Conservation (phyloP, 148 eudicot species). For the Rhododendron vialii region DNA sequence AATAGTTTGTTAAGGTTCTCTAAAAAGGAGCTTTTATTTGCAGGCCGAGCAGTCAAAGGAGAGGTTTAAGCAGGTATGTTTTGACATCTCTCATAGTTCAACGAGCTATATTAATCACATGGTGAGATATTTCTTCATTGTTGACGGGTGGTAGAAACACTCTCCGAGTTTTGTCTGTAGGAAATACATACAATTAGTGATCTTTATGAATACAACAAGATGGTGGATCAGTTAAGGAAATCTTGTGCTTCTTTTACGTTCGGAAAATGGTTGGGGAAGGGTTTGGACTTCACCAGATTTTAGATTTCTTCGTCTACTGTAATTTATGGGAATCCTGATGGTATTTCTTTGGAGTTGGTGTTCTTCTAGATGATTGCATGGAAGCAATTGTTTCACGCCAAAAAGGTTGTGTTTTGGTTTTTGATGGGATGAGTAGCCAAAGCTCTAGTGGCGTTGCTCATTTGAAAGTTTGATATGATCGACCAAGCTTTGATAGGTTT, state of each 20-base stretch:
- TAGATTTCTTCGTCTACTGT: neutral
- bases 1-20: neutral
- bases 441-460: neutral
- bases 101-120: neutral
- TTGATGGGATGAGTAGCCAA: neutral
- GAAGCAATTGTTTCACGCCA: neutral
- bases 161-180: neutral
- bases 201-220: neutral
- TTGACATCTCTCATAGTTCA: neutral
- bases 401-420: neutral
- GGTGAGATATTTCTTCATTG: neutral
- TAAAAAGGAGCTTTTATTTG: neutral
- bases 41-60: constrained; percentile 17
- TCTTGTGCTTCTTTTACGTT: neutral
- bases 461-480: neutral
- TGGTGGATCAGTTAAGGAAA: neutral
- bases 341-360: neutral
- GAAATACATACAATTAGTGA: neutral
- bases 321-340: neutral
- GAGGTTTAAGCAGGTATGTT: constrained; percentile 20
- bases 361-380: neutral
- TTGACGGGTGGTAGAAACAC: neutral
- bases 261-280: neutral
- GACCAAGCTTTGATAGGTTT: neutral
- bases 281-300: neutral